These are phyloP conservation scores for Trypanosoma lewisi DNA, from an alignment of 208 protist genomes.

Conservation along the genomic window DNA sequence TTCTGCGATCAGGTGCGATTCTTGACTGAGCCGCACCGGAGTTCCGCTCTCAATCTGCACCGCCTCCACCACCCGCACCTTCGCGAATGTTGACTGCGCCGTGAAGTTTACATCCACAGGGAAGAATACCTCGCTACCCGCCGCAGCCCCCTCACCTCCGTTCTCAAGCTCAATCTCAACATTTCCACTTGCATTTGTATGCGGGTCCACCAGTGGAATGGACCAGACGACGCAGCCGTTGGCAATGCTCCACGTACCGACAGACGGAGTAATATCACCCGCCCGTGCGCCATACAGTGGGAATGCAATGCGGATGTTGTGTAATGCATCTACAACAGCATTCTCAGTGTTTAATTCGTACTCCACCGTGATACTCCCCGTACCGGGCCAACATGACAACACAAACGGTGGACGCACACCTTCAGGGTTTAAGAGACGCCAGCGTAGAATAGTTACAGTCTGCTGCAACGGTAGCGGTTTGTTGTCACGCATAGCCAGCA, in stretches of 20 bases:
- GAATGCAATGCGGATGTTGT: constrained; percentile 52
- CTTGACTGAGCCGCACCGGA: constrained; percentile 62
- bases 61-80: constrained; percentile 59
- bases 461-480: constrained; percentile 82
- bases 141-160: constrained; percentile 14
- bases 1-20: constrained; percentile 47
- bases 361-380: constrained; percentile 71
- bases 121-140: constrained; percentile 63
- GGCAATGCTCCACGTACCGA: constrained; percentile 34
- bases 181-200: constrained; percentile 56
- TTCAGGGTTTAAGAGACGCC: constrained; percentile 37
- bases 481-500: constrained; percentile 74
- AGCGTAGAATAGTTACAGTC: constrained; percentile 75
- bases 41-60: constrained; percentile 52
- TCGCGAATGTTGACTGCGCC: constrained; percentile 37
- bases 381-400: constrained; percentile 80
- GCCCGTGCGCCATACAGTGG: constrained; percentile 48
- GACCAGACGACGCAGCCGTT: constrained; percentile 49
- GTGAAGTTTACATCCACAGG: constrained; percentile 63
- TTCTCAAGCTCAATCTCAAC: constrained; percentile 57
- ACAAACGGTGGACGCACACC: constrained; percentile 47
- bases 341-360: constrained; percentile 64
- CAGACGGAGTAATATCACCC: constrained; percentile 38
- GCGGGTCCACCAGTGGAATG: constrained; percentile 51
- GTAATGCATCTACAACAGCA: constrained; percentile 32